A percentile compares a stretch with the other conserved stretches of the same genome.
phyloP scores from a whole-genome alignment of 257 asterid species.

The Oldenlandia corymbosa region DNA sequence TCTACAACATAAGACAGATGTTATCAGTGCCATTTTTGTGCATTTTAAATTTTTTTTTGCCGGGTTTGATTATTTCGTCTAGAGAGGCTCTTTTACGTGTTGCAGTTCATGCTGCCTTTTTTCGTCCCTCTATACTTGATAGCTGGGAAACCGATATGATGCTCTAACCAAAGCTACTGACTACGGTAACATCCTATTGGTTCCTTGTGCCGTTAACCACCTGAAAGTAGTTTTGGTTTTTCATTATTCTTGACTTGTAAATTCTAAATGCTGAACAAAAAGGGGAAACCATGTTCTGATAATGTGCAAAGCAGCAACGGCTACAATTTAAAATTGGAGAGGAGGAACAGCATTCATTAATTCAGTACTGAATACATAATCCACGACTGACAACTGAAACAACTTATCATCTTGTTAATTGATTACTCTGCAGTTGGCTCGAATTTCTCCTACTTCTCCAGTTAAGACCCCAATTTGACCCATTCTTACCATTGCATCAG shows the following conservation, averaged over 20 bases:
- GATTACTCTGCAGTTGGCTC: slow-evolving; percentile 52
- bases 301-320: no score
- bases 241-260: neutral
- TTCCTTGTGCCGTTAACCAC: no score
- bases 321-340: neutral
- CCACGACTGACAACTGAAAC: neutral
- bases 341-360: neutral
- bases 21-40: neutral
- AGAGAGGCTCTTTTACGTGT: neutral
- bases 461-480: slow-evolving; percentile 37
- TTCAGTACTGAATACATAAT: neutral
- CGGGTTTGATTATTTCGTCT: neutral
- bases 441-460: slow-evolving; percentile 48
- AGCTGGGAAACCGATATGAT: no score
- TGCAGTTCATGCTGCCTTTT: neutral
- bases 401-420: slow-evolving; percentile 18
- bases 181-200: no score
- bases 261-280: neutral
- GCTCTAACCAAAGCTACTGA: no score
- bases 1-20: neutral
- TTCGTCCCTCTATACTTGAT: no score
- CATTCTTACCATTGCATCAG: slow-evolving; percentile 43
- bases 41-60: neutral
- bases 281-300: no score
- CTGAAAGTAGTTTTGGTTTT: no score